Evolutionary conservation across 768 basidiomycete genomes (phyloP).

Genomic region (Psilocybe cyanescens): DNA sequence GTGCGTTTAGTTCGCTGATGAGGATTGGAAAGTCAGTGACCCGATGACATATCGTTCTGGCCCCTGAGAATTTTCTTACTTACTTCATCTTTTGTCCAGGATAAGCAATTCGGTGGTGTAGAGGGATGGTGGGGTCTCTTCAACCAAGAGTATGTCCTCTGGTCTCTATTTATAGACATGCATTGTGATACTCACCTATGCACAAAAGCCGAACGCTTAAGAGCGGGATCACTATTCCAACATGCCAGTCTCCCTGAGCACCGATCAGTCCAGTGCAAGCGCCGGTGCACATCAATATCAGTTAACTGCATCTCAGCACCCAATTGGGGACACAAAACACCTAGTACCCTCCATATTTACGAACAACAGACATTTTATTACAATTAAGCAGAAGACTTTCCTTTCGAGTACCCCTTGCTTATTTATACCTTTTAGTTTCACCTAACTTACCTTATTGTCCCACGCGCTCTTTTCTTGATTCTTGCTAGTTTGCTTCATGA

Average conservation of each 20-base stretch:
- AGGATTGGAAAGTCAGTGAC: slow-evolving; percentile 73
- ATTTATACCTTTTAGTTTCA: neutral
- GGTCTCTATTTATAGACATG: neutral
- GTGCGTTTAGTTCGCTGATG: slow-evolving; percentile 67
- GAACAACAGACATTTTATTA: neutral
- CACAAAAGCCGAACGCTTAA: slow-evolving; percentile 68
- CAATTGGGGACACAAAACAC: neutral
- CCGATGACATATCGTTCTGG: neutral
- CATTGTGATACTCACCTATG: neutral
- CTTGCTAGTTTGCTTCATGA: neutral
- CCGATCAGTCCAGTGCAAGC: neutral
- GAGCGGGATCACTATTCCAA: slow-evolving; percentile 62
- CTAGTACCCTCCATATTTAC: neutral
- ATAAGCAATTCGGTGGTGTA: slow-evolving; percentile 76
- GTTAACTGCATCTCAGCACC: neutral
- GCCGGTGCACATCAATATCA: neutral
- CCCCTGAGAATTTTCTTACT: neutral
- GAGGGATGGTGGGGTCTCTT: slow-evolving; percentile 61
- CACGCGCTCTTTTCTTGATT: slow-evolving; percentile 1
- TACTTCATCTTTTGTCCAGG: slow-evolving; percentile 27
- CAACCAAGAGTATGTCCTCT: slow-evolving; percentile 39
- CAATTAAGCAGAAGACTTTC: neutral
- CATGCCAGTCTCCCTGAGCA: slow-evolving; percentile 48
- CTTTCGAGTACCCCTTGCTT: neutral
- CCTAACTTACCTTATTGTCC: neutral